Base-by-base conservation (phyloP, 352 stramenopile genomes). In the Phytophthora megakarya region DNA sequence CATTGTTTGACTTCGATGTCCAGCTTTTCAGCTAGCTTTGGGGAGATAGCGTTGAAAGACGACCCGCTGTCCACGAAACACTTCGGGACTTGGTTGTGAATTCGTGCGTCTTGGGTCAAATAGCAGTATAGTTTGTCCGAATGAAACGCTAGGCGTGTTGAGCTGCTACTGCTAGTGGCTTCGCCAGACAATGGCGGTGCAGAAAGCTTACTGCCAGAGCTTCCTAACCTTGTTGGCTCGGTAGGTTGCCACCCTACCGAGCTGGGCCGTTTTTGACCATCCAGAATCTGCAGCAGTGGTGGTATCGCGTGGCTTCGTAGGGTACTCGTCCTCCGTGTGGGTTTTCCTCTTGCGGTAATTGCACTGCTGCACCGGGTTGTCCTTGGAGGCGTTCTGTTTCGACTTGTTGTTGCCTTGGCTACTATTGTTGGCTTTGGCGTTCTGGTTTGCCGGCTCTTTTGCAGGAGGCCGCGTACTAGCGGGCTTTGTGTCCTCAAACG, bases 191-290 rank as follows among this genome's bases (percentile, higher is more conserved):
- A 39, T 65, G 46, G 37, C 46, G 19, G 25, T 46, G 46, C 28
- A 65, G 46, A 6, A 33, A 10, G 18, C 38, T 26, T 44, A 57
- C 56, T 51, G 37, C 18, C 26, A 57, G 7, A 38, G 38, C 40
- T 30, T 26, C 18, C 47, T 35, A 18, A 37, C 21, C 37, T 21
- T 15, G 1, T 32, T 13, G 0, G 39, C 56, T 47, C 46, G 57
- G 37, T 57, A 65, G 45, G 35, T 57, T 57, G 45, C 56, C 56
- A 57, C 15, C 56, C 46, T 65, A 57, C 37, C 35, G 46, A 53
- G 28, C 46, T 13, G 50, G 28, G 28, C 28, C 46, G 38, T 65
- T 65, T 58, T 59, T 58, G 11, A 64, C 37, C 35, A 51, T 11
- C 33, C 55, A 48, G 16, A 35, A 43, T n/a, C n/a, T n/a, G n/a